Conservation (phyloP, 1,139 yeast species). For the Spencermartinsiella ligniputridi region DNA sequence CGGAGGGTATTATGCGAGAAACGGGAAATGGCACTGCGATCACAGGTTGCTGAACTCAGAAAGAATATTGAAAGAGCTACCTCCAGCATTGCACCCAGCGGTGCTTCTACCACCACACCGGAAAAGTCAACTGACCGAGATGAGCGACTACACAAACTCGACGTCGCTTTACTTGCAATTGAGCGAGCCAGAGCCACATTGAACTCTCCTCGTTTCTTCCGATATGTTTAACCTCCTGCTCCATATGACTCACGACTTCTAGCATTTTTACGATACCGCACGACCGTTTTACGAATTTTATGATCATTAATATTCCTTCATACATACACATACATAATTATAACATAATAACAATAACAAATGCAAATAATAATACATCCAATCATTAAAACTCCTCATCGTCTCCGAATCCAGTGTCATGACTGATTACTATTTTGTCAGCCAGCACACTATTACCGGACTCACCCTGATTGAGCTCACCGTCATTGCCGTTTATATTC, state of each 20-base stretch:
- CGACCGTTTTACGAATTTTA: slow-evolving; percentile 3
- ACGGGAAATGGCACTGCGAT: slow-evolving; percentile 54
- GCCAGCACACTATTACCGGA: too few species aligned
- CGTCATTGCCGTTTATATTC: neutral
- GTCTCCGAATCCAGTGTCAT: slow-evolving; percentile 15
- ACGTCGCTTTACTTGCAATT: slow-evolving; percentile 30
- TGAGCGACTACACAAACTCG: slow-evolving; percentile 34
- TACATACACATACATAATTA: neutral
- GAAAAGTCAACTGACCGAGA: slow-evolving; percentile 38
- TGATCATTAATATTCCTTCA: neutral
- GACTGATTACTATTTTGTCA: too few species aligned
- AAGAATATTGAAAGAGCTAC: slow-evolving; percentile 39
- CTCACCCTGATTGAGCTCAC: neutral
- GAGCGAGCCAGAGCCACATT: slow-evolving; percentile 28
- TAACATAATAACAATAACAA: neutral
- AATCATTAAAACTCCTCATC: slow-evolving; percentile 8
- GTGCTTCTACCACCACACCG: slow-evolving; percentile 56
- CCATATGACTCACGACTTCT: too few species aligned
- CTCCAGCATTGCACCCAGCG: slow-evolving; percentile 70
- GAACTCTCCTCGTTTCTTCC: slow-evolving; percentile 16
- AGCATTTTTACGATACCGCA: neutral
- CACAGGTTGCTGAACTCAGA: slow-evolving; percentile 71
- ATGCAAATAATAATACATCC: neutral
- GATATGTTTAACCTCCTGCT: slow-evolving; percentile 13
- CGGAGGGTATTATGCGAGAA: slow-evolving; percentile 50